Evolutionary conservation across 345 rosid species (phyloP).

Genomic region (Lepidium africanum): DNA sequence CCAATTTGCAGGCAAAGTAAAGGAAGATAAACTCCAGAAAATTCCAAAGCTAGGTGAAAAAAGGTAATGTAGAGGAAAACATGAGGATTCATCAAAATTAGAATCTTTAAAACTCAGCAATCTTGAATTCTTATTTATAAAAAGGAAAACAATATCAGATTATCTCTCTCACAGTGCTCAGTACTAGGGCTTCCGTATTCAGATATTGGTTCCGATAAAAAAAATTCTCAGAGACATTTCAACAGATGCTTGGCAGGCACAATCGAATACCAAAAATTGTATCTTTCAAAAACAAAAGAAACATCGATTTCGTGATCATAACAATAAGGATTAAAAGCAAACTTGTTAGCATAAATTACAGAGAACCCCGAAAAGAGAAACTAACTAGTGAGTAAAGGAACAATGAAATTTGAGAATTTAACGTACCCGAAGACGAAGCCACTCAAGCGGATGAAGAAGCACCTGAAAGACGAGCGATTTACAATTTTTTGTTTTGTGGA

Average conservation of each 20-base stretch:
- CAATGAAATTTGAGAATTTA: neutral
- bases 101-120: neutral
- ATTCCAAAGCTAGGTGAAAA: neutral
- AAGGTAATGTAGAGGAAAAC: neutral
- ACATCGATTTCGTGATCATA: neutral
- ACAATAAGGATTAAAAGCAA: neutral
- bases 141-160: neutral
- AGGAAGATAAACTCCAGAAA: neutral
- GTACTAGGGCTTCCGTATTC: no score
- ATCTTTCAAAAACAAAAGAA: neutral
- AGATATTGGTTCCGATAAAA: no score
- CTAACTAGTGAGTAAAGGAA: neutral
- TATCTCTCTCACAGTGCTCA: neutral
- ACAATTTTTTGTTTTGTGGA: neutral
- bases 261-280: neutral
- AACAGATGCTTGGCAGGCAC: neutral
- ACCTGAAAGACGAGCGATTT: neutral
- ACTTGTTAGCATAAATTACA: neutral
- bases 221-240: neutral
- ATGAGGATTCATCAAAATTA: neutral
- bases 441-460: conserved; percentile 12
- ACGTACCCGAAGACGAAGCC: conserved; percentile 16
- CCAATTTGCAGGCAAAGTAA: neutral
- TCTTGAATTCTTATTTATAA: neutral
- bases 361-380: neutral